Base-by-base conservation (phyloP, 495 filamentous ascomycete species). In the Aspergillus haitiensis region DNA sequence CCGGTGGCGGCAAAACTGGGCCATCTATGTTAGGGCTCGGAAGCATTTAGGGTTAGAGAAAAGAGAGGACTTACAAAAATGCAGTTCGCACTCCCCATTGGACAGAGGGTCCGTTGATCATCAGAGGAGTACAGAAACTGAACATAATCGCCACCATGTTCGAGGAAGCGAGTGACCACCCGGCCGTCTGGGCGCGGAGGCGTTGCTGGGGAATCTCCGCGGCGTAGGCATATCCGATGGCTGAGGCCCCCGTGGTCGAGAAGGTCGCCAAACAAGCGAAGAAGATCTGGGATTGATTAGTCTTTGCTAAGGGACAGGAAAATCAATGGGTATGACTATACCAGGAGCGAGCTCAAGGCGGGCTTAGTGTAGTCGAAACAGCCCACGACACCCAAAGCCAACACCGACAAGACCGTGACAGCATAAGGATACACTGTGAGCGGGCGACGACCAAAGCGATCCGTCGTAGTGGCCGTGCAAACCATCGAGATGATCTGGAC, bases 11-110 rank as follows among this genome's bases (percentile, higher is more conserved):
- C 71, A 51, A 75, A 75, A 60, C 72, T 74, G 46, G 12, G 44
- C 46, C 18, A 58, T 27, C 21, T 27, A 27, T 27, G 21, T 27
- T 27, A n/a, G 16, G 5, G 33, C 39, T 58, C 15, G 35, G 9
- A 7, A 32, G 16, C 52, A 42, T 54, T n/a, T 55, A 31, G 36
- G 18, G 33, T 16, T 27, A 31, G n/a, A 58, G n/a, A 8, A 52
- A 44, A 21, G 7, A 45, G 4, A 31, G 21, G 12, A 61, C 67
- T 52, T 53, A 77, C 75, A 76, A 78, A 36, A 78, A 76, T 0
- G 73, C 75, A 0, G 75, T 78, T 49, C 75, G 76, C 5, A 76
- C 73, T 10, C 73, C 75, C 75, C 75, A 78, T 2, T 62, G 7
- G 10, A 67, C 64, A n/a, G 56, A 34, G 1, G 60, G 31, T 3